Base-by-base conservation (phyloP, 2,329 filamentous ascomycete species). In the Cladosporium halotolerans region DNA sequence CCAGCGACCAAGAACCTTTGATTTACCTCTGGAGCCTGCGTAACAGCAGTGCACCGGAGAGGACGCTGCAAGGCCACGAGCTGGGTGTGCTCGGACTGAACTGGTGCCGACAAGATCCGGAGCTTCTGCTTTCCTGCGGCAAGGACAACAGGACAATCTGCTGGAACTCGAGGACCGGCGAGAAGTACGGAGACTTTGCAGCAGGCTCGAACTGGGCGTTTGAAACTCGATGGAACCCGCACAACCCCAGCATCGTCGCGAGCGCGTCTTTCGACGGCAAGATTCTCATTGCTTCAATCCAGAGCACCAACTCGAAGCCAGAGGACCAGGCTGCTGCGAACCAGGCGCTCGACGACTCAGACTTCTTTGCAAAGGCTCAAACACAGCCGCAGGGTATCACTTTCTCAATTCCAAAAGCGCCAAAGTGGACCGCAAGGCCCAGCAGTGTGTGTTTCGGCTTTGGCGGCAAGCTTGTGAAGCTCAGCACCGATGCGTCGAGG, bases 181-280 rank as follows among this genome's bases (percentile, higher is more conserved):
- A 93, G 67, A 79, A 82, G 10, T 86, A 90, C 58, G 93, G 95
- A 60, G 92, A 97, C 72, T 92, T 97, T 66, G 91, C 92, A 4
- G 89, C 96, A 64, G 91, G 95, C 51, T 96, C 92, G n/a, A 99
- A 97, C 72, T 99, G 93, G 92, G 96, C 91, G 5, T 99, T 99
- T 76, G 85, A 92, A 68, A 96, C 93, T 4, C 82, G 86, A 57
- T 97, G 95, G 80, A 91, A 96, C 69, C 93, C 93, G 31, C 84
- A 88, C 62, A 96, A 99, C 70, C 92, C 93, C 9, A 88, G 85
- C 66, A 78, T 99, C 54, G 89, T 92, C 46, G 95, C 95, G 14
- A 97, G 93, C 14, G 93, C 95, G 9, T 95, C 92, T 2, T 97
- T 97, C 61, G 93, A 99, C 66, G 93, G 95, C 63, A 96, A 95